phyloP scores from a whole-genome alignment of 2,329 filamentous ascomycete species.

The Thelonectria olida region DNA sequence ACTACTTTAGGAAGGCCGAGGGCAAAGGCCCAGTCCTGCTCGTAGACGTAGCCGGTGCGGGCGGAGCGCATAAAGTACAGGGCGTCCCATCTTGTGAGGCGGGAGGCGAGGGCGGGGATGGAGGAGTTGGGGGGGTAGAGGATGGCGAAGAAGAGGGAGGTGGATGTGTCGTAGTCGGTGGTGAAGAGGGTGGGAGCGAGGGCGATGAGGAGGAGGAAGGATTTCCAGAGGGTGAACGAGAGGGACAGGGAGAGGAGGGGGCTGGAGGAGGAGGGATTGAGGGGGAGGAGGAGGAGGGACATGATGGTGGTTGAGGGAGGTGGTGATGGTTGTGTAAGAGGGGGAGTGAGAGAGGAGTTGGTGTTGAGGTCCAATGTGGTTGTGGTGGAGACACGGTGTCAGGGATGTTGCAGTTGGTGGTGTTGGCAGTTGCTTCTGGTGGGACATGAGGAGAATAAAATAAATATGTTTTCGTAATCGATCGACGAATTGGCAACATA shows the following conservation, averaged over 20 bases:
- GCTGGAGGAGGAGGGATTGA: slow-evolving; percentile 27
- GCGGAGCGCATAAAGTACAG: slow-evolving; percentile 77
- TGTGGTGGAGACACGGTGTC: too few relatives aligned
- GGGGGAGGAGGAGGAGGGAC: slow-evolving; percentile 12
- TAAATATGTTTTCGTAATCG: too few relatives aligned
- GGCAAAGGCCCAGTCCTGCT: slow-evolving; percentile 89
- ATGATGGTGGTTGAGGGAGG: neutral
- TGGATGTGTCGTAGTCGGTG: slow-evolving; percentile 83
- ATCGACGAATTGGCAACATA: too few relatives aligned
- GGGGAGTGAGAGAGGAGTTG: neutral
- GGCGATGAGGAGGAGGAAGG: slow-evolving; percentile 70
- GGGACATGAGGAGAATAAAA: too few relatives aligned
- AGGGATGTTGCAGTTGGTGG: neutral
- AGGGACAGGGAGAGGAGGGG: slow-evolving; percentile 39
- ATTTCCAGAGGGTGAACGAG: slow-evolving; percentile 73
- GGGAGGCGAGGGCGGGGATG: slow-evolving; percentile 59
- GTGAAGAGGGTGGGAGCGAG: slow-evolving; percentile 56
- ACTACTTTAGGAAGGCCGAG: slow-evolving; percentile 56
- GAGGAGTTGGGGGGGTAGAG: slow-evolving; percentile 46
- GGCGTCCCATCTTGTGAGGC: slow-evolving; percentile 81
- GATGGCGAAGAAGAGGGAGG: slow-evolving; percentile 55
- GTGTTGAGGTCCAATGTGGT: too few relatives aligned
- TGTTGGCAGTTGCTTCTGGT: too few relatives aligned
- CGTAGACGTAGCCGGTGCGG: slow-evolving; percentile 72
- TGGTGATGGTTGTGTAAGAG: slow-evolving; percentile 12